Evolutionary conservation across 805 yeast genomes (phyloP).

Genomic region (Saturnispora mendoncae): DNA sequence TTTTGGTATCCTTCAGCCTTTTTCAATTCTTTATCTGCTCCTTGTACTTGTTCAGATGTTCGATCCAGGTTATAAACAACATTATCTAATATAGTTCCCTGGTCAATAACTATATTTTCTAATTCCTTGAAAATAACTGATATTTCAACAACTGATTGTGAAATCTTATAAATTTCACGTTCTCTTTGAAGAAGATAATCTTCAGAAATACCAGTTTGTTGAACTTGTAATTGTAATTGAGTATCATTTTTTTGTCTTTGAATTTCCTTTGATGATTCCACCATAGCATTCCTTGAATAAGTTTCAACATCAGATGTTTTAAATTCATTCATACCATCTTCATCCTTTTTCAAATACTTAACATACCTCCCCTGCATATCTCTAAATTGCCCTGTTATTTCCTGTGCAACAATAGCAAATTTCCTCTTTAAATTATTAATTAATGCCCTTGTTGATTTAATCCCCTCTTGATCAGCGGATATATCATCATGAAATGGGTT

Average conservation of each 20-base stretch:
- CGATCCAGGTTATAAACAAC: slow-evolving; percentile 86
- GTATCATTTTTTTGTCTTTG: slow-evolving; percentile 18
- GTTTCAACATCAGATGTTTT: slow-evolving; percentile 32
- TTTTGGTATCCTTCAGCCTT: slow-evolving; percentile 78
- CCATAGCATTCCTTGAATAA: slow-evolving; percentile 45
- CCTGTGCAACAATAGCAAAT: slow-evolving; percentile 80
- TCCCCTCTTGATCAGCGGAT: neutral
- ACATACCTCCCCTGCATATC: slow-evolving; percentile 85
- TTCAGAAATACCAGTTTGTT: slow-evolving; percentile 50
- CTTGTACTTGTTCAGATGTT: slow-evolving; percentile 66
- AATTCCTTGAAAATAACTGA: slow-evolving; percentile 89
- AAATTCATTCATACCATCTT: slow-evolving; percentile 19
- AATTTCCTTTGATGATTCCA: slow-evolving; percentile 36
- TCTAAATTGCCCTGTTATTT: slow-evolving; percentile 65
- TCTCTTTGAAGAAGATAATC: slow-evolving; percentile 62
- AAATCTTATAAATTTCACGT: slow-evolving; percentile 79
- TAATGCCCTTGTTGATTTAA: slow-evolving; percentile 32
- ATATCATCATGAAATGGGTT: slow-evolving; percentile 4
- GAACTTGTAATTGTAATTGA: slow-evolving; percentile 37
- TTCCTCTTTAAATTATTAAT: slow-evolving; percentile 74
- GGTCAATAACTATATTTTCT: slow-evolving; percentile 87
- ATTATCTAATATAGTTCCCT: slow-evolving; percentile 87
- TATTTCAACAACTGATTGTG: slow-evolving; percentile 90
- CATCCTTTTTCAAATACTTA: slow-evolving; percentile 75
- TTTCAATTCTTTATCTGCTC: slow-evolving; percentile 68